Evolutionary conservation across 139 green algal species (phyloP).

Genomic region (Picochlorum sp.): DNA sequence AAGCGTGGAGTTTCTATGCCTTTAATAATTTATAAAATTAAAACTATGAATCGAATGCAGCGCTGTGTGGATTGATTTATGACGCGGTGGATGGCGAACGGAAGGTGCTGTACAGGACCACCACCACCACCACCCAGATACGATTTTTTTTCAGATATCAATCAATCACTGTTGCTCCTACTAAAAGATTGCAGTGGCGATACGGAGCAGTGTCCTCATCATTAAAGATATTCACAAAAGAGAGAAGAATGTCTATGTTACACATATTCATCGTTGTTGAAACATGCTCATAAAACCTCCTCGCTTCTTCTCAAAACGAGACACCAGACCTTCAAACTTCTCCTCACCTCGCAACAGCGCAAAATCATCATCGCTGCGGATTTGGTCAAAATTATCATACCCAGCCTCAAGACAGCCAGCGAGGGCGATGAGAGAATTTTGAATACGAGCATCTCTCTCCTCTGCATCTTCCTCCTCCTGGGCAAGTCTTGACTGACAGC

Average conservation of each 20-base stretch:
- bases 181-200: too few relatives aligned
- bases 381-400: slow-evolving; percentile 54
- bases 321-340: slow-evolving; percentile 55
- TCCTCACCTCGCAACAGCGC: slow-evolving; percentile 40
- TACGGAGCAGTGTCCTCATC: background rate
- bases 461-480: slow-evolving; percentile 13
- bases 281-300: slow-evolving; percentile 25
- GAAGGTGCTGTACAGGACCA: too few relatives aligned
- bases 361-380: slow-evolving; percentile 65
- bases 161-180: too few relatives aligned
- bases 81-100: too few relatives aligned
- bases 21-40: too few relatives aligned
- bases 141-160: too few relatives aligned
- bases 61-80: too few relatives aligned
- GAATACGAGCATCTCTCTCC: slow-evolving; percentile 11
- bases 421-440: slow-evolving; percentile 48
- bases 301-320: slow-evolving; percentile 19
- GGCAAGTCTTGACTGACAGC: slow-evolving; percentile 53
- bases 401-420: slow-evolving; percentile 55
- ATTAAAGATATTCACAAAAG: background rate
- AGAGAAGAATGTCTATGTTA: background rate
- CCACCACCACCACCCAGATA: too few relatives aligned
- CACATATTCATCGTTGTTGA: background rate
- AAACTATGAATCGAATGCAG: too few relatives aligned
- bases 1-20: too few relatives aligned